Base-by-base conservation (phyloP, 2,329 filamentous ascomycete genomes). In the Monilinia aucupariae region DNA sequence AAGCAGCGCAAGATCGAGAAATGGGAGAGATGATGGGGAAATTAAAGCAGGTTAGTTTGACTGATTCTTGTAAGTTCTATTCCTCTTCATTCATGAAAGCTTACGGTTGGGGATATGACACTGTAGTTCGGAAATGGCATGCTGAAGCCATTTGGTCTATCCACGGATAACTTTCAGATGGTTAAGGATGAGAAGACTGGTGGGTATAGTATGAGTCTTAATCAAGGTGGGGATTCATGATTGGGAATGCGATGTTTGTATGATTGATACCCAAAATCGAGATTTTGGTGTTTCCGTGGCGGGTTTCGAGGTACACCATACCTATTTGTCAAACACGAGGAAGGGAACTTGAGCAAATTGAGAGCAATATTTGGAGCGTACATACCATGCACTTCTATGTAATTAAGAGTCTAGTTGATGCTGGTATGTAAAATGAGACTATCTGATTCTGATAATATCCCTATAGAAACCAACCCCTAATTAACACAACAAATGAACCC, bases 1-100 rank as follows among this genome's bases (percentile, higher is more conserved):
- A 93, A 67, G 83, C 83, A 22, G 92, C 92, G 1, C 91, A 92
- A 76, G 88, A 96, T 72, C 83, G 82, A 69, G 94, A 99, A 76
- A 91, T 94, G 83, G 87, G 84, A 3, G 93, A 99, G 77, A 97
- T 97, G 92, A 96, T 96, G 92, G 90, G 89, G 22, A 97, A 97
- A 78, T 77, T 99, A 70, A 97, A 96, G 74, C 86, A 88, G 69
- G 84, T 86, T 68, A 78, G 83, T 80, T 58, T 22, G 32, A 52
- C 34, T 32, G 20, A 58, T 56, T 49, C 25, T 55, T 49, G 52
- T 58, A 49, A 56, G 60, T 47, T 13, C 1, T n/a, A n/a, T 34
- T 15, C 47, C 17, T 47, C n/a, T 48, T 56, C 9, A 22, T 39
- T 47, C 50, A 25, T 62, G 39, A 49, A 53, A 25, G 58, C 58